Conservation (phyloP, 331 rosid species). For the Saraca asoca region DNA sequence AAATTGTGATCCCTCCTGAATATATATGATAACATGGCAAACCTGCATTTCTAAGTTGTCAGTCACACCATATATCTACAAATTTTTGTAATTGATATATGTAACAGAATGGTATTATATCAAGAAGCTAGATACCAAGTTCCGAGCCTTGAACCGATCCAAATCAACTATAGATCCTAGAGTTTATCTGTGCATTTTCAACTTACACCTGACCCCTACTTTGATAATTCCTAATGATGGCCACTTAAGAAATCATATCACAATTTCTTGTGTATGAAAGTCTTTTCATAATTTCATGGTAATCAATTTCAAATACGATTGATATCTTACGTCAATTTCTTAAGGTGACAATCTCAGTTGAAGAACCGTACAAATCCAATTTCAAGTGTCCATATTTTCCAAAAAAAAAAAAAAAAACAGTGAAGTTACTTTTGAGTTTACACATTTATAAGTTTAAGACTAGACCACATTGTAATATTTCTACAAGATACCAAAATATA, state of each 20-base stretch:
- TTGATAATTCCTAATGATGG: background rate
- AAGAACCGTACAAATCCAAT: background rate
- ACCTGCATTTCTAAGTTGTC: constrained; percentile 75
- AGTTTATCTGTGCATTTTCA: background rate
- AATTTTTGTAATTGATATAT: constrained; percentile 15
- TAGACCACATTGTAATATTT: background rate
- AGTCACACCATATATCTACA: constrained; percentile 28
- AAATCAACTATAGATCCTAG: background rate
- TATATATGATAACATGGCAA: constrained; percentile 77
- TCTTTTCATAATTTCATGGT: background rate
- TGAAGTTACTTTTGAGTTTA: background rate
- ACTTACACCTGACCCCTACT: background rate
- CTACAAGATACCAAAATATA: background rate
- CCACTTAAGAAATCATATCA: background rate
- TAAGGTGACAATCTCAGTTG: background rate
- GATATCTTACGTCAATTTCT: constrained; percentile 1
- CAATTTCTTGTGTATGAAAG: background rate
- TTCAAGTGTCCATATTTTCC: no score
- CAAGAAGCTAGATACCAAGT: background rate
- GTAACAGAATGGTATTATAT: background rate
- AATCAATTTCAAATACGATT: background rate
- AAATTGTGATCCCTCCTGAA: constrained; percentile 79
- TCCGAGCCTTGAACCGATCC: no score
- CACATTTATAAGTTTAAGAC: background rate
- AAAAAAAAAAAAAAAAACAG: no score